Base-by-base conservation (phyloP, 805 yeast genomes). In the Metschnikowia proteae region DNA sequence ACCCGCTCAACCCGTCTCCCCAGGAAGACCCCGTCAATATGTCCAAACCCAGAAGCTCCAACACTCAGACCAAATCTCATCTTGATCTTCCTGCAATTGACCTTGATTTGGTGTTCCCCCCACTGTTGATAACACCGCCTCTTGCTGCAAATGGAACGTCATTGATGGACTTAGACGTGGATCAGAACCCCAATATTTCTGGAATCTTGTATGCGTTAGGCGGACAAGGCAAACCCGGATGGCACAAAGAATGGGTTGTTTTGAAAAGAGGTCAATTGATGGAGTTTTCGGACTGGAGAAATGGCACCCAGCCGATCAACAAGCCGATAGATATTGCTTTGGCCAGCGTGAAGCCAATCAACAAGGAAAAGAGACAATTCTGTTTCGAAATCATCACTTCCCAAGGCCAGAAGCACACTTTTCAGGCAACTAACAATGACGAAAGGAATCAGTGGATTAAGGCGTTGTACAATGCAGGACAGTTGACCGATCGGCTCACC, bases 231-330 rank as follows among this genome's bases (percentile, higher is more conserved):
- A 79, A 78, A 50, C 78, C 72, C 23, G 84, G 86, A 3, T 90
- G 96, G 97, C 95, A 88, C 63, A 88, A 88, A 59, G 90, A 85
- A 62, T 87, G 96, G 91, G 86, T 89, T 0, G 87, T 83, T 0
- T 70, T 88, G 43, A 76, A 79, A 10, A 79, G 81, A n/a, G 90
- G 92, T 2, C 77, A 74, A 49, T 67, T 89, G 37, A 72, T 75
- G 38, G 94, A 88, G 60, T 88, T 79, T 61, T 75, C 84, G 39
- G 90, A 88, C 65, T 89, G 96, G 94, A 78, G 91, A 57, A 79
- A 75, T 48, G 88, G 88, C 22, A 71, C 73, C 17, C 78, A 75
- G 29, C 73, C 82, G 13, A 80, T 87, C 52, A 77, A 81, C 53
- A 76, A 75, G 22, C 90, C 94, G 3, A 79, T 89, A 10, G 87